Conservation (phyloP, 768 basidiomycete genomes). For the Brasilioporus rufonigricans region DNA sequence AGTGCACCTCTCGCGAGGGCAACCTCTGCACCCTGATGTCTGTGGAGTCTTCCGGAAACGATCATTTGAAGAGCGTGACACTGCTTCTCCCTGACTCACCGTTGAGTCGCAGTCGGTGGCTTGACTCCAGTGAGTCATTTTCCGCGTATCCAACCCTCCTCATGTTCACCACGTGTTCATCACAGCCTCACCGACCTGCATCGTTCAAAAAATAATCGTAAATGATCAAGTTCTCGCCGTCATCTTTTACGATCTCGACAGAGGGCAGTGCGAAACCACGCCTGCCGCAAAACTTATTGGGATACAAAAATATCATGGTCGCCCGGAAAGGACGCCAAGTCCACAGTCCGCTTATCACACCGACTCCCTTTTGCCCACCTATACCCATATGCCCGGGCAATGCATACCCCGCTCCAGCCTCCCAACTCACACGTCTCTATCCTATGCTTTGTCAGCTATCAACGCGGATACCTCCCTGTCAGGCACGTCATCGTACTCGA, state of each 20-base stretch:
- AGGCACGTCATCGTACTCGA: constrained; percentile 26
- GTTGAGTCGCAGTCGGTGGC: constrained; percentile 66
- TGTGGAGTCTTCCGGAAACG: constrained; percentile 48
- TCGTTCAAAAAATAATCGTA: constrained; percentile 69
- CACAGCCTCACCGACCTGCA: constrained; percentile 49
- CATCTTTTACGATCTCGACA: constrained; percentile 68
- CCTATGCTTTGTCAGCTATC: constrained; percentile 43
- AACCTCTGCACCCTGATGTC: constrained; percentile 36
- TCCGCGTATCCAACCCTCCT: constrained; percentile 15
- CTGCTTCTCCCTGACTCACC: constrained; percentile 65
- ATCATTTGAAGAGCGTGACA: constrained; percentile 46
- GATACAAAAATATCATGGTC: constrained; percentile 42
- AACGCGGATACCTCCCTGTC: constrained; percentile 21
- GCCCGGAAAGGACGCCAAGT: constrained; percentile 29
- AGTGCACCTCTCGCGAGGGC: constrained; percentile 52
- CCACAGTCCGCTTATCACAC: constrained; percentile 28
- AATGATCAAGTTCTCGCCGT: constrained; percentile 63
- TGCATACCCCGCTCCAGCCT: constrained; percentile 35
- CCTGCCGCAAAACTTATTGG: constrained; percentile 62
- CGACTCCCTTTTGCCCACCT: constrained; percentile 30
- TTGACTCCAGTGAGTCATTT: constrained; percentile 56
- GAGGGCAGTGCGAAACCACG: constrained; percentile 45
- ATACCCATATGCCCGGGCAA: constrained; percentile 33
- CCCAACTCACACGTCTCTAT: constrained; percentile 38
- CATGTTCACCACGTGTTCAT: constrained; percentile 31